Evolutionary conservation across 495 filamentous ascomycete species (phyloP).

Genomic region (Ramalina intermedia): DNA sequence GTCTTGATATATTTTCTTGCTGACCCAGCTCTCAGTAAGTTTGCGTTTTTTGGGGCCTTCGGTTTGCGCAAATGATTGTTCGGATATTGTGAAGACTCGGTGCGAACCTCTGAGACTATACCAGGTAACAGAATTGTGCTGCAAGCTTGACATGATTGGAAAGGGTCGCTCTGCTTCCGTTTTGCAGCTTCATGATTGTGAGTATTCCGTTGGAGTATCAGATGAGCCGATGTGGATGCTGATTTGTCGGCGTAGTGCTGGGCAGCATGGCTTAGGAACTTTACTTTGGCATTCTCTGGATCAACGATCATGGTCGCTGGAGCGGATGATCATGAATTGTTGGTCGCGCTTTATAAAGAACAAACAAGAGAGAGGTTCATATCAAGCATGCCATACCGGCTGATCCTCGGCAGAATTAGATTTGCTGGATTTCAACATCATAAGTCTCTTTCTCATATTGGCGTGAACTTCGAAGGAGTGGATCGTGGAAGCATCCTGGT

Average conservation of each 20-base stretch:
- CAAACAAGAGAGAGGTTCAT: too few relatives aligned
- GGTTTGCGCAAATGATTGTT: not conserved
- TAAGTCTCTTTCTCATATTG: too few relatives aligned
- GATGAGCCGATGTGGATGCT: slow-evolving; percentile 9
- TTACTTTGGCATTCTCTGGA: slow-evolving; percentile 3
- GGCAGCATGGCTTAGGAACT: slow-evolving; percentile 4
- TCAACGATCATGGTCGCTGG: not conserved
- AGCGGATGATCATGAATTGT: too few relatives aligned
- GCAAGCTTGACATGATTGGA: slow-evolving; percentile 6
- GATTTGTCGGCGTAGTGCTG: slow-evolving; percentile 2
- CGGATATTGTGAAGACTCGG: not conserved
- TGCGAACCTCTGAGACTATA: not conserved
- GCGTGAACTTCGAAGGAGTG: too few relatives aligned
- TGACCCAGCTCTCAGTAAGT: not conserved
- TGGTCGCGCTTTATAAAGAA: too few relatives aligned
- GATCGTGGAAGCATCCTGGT: too few relatives aligned
- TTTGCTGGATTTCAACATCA: too few relatives aligned
- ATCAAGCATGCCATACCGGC: too few relatives aligned
- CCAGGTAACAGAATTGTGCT: slow-evolving; percentile 9
- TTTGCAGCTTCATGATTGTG: not conserved
- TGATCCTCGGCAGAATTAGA: too few relatives aligned
- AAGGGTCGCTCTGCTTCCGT: not conserved
- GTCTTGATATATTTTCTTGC: not conserved
- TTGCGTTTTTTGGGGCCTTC: not conserved
- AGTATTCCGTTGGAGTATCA: slow-evolving; percentile 6